Base-by-base conservation (phyloP, 257 asterid species). In the Plantago ovata region DNA sequence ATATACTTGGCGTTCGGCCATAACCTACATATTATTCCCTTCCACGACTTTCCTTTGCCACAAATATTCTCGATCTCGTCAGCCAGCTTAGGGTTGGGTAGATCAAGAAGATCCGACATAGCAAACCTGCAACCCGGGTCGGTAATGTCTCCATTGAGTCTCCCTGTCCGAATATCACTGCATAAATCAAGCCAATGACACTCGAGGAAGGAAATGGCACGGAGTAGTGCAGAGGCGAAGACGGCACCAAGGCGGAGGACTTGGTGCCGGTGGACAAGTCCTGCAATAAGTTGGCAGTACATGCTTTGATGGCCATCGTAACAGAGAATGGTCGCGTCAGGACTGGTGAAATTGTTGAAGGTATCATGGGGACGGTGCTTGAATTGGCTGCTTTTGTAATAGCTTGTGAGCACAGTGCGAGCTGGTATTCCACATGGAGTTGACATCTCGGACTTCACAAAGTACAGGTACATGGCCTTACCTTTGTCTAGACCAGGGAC, bases 171-270 rank as follows among this genome's bases (percentile, higher is more conserved):
- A 56, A 85, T 85, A 48, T 85, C 92, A 43, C 33, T 66, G 75
- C 89, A 83, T 48, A 85, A 40, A 15, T 69, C 75, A 18, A 33
- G 81, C 89, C 92, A 85, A 62, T 77, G 83, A 55, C 78, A 74
- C 66, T 85, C 86, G 21, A 83, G 86, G 78, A 83, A 85, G 60
- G 95, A 78, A 69, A 85, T 79, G 21, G 92, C 78, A 12, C 92
- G 87, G 63, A 85, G 91, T 57, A 85, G 67, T 8, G 92, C 95
- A 11, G 95, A 85, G 64, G 95, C 95, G 65, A 85, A 85, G 40
- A 85, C 89, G 2, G 92, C 89, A 3, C 95, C 95, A 13, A 85
- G 83, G 56, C 95, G 95, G 63, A 85, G 83, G 76, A 85, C 95
- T 23, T 75, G 75, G 67, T 64, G 83, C 74, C 92, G 95, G 74